Conservation (phyloP, 2,329 filamentous ascomycete species). For the Rhinocladiella similis region DNA sequence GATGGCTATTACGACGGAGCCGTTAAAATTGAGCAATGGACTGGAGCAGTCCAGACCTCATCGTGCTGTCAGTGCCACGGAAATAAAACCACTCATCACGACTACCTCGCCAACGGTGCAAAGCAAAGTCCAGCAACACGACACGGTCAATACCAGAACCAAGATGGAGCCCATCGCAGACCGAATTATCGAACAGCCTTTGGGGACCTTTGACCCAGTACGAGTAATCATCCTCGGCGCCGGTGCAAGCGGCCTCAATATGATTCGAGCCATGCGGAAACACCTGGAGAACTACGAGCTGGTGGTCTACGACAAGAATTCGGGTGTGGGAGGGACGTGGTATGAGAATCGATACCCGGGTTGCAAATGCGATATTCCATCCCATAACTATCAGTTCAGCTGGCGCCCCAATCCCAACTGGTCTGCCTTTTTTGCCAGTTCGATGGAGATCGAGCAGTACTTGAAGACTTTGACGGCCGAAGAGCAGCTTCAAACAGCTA, state of each 20-base stretch:
- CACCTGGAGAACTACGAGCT: slow-evolving; percentile 24
- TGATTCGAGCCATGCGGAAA: slow-evolving; percentile 21
- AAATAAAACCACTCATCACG: too few species aligned
- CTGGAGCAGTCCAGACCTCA: too few species aligned
- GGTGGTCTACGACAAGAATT: slow-evolving; percentile 31
- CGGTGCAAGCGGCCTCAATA: slow-evolving; percentile 32
- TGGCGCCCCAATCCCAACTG: slow-evolving; percentile 36
- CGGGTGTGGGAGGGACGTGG: slow-evolving; percentile 35
- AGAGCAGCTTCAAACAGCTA: slow-evolving; percentile 29
- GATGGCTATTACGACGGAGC: too few species aligned
- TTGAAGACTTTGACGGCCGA: slow-evolving; percentile 29
- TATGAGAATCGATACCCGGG: slow-evolving; percentile 35
- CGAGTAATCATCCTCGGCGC: not conserved
- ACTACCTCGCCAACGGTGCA: too few species aligned
- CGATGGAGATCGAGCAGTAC: slow-evolving; percentile 32
- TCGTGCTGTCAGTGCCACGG: too few species aligned
- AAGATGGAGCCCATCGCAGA: too few species aligned
- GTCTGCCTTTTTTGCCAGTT: slow-evolving; percentile 27
- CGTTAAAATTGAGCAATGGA: too few species aligned
- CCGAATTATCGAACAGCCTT: too few species aligned
- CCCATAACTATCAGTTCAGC: slow-evolving; percentile 35
- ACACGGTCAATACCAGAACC: too few species aligned
- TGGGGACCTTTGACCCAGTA: too few species aligned
- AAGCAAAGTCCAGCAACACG: too few species aligned
- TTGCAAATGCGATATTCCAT: slow-evolving; percentile 36